A percentile compares a stretch with the other conserved stretches of the same genome.
Evolutionary conservation across 192 early-diverging fungal genomes (phyloP).

Genomic region (Pecoramyces ruminantium): DNA sequence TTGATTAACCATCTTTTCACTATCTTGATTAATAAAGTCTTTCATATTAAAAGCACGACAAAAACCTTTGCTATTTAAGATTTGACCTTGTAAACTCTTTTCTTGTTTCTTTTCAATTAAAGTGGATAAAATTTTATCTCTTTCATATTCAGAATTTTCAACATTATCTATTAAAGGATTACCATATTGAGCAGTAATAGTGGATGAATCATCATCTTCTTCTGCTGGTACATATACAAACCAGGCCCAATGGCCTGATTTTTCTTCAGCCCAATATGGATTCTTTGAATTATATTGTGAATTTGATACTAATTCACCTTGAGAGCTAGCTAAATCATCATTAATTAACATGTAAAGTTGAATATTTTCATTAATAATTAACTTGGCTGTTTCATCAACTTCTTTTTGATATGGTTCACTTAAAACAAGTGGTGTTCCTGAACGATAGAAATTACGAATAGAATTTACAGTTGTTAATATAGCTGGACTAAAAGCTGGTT

Average conservation of each 20-base stretch:
- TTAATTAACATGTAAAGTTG: background rate
- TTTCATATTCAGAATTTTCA: background rate
- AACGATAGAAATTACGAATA: background rate
- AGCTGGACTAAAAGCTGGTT: background rate
- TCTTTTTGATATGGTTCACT: background rate
- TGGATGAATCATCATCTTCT: background rate
- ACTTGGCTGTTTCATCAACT: background rate
- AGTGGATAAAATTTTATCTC: background rate
- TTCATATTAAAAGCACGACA: background rate
- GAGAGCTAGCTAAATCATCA: background rate
- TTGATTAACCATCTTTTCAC: background rate
- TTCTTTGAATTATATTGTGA: background rate
- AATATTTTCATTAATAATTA: background rate
- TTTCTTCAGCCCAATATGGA: too few species aligned
- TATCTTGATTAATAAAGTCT: background rate
- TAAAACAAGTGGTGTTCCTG: background rate
- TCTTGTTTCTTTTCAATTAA: background rate
- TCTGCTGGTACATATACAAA: too few species aligned
- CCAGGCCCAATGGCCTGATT: too few species aligned
- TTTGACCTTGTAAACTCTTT: background rate
- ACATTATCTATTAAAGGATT: background rate
- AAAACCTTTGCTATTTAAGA: background rate
- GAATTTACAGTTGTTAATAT: background rate
- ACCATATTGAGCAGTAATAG: background rate
- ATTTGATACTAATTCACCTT: background rate